phyloP scores from a whole-genome alignment of 2,329 filamentous ascomycete genomes.

The Fusarium keratoplasticum region DNA sequence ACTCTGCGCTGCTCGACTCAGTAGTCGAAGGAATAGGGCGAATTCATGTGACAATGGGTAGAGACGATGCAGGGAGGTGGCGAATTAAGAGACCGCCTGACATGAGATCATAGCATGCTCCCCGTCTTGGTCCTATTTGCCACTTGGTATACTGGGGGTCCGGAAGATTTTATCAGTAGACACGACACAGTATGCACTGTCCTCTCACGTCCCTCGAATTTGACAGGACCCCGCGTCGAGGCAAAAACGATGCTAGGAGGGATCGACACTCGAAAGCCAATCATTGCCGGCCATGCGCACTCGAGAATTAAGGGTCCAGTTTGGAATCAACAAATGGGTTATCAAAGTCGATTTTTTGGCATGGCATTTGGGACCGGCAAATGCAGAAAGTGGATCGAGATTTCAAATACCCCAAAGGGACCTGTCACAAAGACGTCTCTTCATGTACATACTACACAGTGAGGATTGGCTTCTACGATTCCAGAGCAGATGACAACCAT shows the following conservation, averaged over 20 bases:
- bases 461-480: background rate
- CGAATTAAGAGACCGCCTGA: slow-evolving; percentile 48
- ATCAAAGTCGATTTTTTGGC: background rate
- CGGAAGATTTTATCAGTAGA: background rate
- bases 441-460: background rate
- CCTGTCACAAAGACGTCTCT: background rate
- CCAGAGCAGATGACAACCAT: background rate
- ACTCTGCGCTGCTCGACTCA: slow-evolving; percentile 48
- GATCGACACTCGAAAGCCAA: slow-evolving; percentile 14
- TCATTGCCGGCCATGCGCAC: background rate
- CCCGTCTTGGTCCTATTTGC: background rate
- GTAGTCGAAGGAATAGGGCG: slow-evolving; percentile 52
- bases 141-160: background rate
- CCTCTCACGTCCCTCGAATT: background rate
- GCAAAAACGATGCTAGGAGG: slow-evolving; percentile 4
- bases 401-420: background rate
- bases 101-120: slow-evolving; percentile 32
- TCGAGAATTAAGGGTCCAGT: slow-evolving; percentile 12
- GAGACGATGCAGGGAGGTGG: slow-evolving; percentile 56
- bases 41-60: slow-evolving; percentile 50
- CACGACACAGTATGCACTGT: background rate
- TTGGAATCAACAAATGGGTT: slow-evolving; percentile 1
- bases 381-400: background rate
- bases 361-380: slow-evolving; percentile 10
- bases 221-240: background rate